A percentile compares a stretch with the other conserved stretches of the same genome.
phyloP scores from a whole-genome alignment of 768 basidiomycete species.

The Russula sp. region DNA sequence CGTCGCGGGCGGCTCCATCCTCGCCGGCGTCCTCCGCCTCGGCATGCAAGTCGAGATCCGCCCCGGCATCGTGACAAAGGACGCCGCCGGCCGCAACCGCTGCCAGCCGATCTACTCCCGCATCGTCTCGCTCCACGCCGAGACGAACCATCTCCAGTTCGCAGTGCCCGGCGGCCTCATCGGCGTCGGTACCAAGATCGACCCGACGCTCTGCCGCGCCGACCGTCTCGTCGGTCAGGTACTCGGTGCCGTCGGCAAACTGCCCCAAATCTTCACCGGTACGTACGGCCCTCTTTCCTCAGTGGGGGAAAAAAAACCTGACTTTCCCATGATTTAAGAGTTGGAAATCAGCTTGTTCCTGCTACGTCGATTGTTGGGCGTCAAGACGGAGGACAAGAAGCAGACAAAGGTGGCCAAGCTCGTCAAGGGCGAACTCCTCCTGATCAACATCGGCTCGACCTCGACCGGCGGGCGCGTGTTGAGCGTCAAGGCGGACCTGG shows the following conservation, averaged over 20 bases:
- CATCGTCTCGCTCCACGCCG: slow-evolving; percentile 90
- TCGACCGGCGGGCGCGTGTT: slow-evolving; percentile 95
- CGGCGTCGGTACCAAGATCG: slow-evolving; percentile 95
- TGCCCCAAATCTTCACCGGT: slow-evolving; percentile 92
- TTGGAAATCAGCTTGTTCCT: slow-evolving; percentile 92
- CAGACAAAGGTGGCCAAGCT: slow-evolving; percentile 94
- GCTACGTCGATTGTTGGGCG: slow-evolving; percentile 91
- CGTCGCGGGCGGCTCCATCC: slow-evolving; percentile 94
- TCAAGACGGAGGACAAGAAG: slow-evolving; percentile 98
- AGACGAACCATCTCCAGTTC: slow-evolving; percentile 89
- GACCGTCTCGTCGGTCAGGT: slow-evolving; percentile 97
- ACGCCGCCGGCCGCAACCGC: slow-evolving; percentile 77
- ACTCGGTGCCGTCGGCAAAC: slow-evolving; percentile 86
- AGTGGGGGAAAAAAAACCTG: neutral
- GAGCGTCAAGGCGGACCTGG: slow-evolving; percentile 89
- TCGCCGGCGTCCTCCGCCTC: slow-evolving; percentile 83
- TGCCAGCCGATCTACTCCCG: slow-evolving; percentile 91
- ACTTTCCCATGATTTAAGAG: slow-evolving; percentile 39
- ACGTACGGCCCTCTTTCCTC: neutral
- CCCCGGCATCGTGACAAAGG: slow-evolving; percentile 95
- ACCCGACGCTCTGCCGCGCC: slow-evolving; percentile 93
- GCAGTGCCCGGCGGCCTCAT: slow-evolving; percentile 97
- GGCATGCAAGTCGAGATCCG: slow-evolving; percentile 96
- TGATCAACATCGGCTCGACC: slow-evolving; percentile 98
- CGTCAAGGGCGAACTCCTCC: slow-evolving; percentile 81